Evolutionary conservation across 495 filamentous ascomycete genomes (phyloP), one percentile per base, ranked within the genome.

Genomic region (Gamarada debralockiae): DNA sequence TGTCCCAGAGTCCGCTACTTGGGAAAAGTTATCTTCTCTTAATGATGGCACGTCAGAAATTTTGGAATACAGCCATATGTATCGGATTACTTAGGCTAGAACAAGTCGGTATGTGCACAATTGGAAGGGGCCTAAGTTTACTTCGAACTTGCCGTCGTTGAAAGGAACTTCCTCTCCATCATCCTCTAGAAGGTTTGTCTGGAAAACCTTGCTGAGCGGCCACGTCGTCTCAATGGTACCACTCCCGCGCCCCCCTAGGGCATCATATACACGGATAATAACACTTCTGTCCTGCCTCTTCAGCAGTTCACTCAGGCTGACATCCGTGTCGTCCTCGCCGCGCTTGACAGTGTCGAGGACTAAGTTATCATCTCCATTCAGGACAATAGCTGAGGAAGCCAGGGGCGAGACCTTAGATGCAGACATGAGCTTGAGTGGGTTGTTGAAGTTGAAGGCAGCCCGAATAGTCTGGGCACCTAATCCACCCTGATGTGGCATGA

Each of bases 401-500:
- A 73, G 56, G 23, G 61, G 52, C 24, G 69, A 56, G 8, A 73
- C 53, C 1, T 67, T 57, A 3, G 66, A 53, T 2, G 50, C 63
- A 3, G 62, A 60, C 4, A 53, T 48, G 14, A 50, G 36, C 52
- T 63, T 61, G 18, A 87, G 64, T 5, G 84, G 84, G 45, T 76
- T 78, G 65, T 89, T 88, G 72, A 89, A 89, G 46, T 85, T 78
- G 53, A 76, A 34, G n/a, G 31, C 31, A 34, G 31, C 31, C 31
- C 31, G 31, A 34, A 34, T n/a, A 34, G 31, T 34, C 31, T 34
- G 31, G 31, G n/a, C 31, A 34, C 31, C 31, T 34, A 34, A 34
- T 34, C 31, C 63, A 3, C 92, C 92, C 13, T 73, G 56, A 62
- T 98, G 93, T 10, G 93, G 93, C 25, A 96, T 70, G 50, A 98